phyloP scores from a whole-genome alignment of 2,329 filamentous ascomycete species.

The Nigrospora sphaerica region DNA sequence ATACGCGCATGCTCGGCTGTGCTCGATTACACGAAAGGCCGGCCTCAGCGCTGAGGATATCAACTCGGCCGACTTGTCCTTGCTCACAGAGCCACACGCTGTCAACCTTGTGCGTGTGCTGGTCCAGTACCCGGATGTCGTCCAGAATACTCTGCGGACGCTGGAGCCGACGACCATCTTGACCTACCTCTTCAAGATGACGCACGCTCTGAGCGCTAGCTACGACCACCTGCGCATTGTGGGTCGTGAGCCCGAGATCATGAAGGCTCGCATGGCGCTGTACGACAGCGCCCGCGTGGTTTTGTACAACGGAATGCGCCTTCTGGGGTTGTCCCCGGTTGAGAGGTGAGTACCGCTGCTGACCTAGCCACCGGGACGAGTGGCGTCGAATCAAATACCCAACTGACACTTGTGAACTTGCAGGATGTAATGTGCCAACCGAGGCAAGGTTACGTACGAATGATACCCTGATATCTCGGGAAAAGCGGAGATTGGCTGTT shows the following conservation, averaged over 20 bases:
- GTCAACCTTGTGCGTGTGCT: constrained; percentile 62
- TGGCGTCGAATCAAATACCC: no score
- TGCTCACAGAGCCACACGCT: constrained; percentile 52
- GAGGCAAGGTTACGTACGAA: no score
- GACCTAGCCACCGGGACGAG: no score
- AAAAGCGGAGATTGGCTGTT: no score
- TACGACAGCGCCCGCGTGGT: constrained; percentile 72
- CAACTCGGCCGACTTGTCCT: constrained; percentile 45
- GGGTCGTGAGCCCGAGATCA: constrained; percentile 67
- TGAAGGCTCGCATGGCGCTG: constrained; percentile 66
- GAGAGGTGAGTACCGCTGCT: constrained; percentile 37
- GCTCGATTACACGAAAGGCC: constrained; percentile 30
- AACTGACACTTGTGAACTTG: no score
- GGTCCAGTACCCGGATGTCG: constrained; percentile 79
- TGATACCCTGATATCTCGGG: no score
- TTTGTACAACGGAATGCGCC: constrained; percentile 73
- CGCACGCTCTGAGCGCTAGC: constrained; percentile 69
- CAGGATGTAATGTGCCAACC: no score
- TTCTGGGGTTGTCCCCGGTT: constrained; percentile 73
- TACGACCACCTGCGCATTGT: constrained; percentile 79
- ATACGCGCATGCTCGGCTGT: constrained; percentile 60
- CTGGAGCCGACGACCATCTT: constrained; percentile 66
- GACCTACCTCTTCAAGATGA: constrained; percentile 60
- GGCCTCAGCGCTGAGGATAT: constrained; percentile 29
- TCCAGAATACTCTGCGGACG: constrained; percentile 77